Evolutionary conservation across 257 asterid genomes (phyloP), one percentile per base, ranked within the genome.

Genomic region (Plantago ovata): DNA sequence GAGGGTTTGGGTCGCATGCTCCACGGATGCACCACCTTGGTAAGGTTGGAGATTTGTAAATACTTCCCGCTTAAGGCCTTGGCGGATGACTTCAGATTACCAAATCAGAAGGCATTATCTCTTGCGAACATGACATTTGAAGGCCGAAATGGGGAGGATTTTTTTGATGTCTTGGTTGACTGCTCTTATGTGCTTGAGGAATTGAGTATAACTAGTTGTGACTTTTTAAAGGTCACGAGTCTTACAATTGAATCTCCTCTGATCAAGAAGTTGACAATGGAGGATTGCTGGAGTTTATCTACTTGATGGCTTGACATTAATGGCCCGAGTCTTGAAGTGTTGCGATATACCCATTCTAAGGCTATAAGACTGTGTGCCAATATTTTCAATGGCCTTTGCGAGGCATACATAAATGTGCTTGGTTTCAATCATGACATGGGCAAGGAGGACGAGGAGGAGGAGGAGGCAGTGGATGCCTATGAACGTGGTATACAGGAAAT

Each of bases 21-120:
- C 39, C 12, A 56, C 13, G 45, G 61, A 4, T 56, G 38, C 36
- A 16, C n/a, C 48, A 56, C 61, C 19, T 15, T 56, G 11, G 47
- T 39, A 22, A 21, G 38, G 0, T 40, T 56, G 38, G 36, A 9
- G 8, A 4, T 56, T 23, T 44, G 10, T 16, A n/a, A n/a, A 3
- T 13, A 44, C 9, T 3, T 14, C 4, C 6, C 12, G 2, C 23
- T 7, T 2, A 13, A 6, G 18, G 13, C 22, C 32, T 13, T 53
- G 38, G 43, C 44, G 20, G 22, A 3, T 2, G 19, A 38, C 32
- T 56, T 56, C 18, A 18, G n/a, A 9, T 38, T 56, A n/a, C 47
- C 61, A 21, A 38, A 38, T 56, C 21, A 36, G 0, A 38, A 38
- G 38, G 13, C 9, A 1, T 18, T 56, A 38, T 1, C 6, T 11